Conservation (phyloP, 306 rosid species). For the Sphenostylis stenocarpa region DNA sequence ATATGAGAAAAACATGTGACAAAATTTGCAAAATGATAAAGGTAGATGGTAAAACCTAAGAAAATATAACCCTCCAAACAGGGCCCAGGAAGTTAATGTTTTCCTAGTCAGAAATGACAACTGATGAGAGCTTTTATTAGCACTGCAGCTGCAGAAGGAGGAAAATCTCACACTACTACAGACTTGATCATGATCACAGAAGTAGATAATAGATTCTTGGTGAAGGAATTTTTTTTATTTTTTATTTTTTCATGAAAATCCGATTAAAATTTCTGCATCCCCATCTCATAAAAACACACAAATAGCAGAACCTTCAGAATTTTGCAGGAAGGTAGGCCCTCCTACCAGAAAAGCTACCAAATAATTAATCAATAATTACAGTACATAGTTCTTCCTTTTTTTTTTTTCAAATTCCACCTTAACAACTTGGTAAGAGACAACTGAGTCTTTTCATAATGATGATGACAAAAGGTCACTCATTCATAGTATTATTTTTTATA, state of each 20-base stretch:
- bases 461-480: neutral
- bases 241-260: neutral
- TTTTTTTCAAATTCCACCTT: neutral
- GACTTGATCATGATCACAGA: neutral
- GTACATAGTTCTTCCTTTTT: neutral
- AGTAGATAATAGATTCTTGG: neutral
- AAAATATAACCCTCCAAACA: too few relatives aligned
- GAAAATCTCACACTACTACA: neutral
- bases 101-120: neutral
- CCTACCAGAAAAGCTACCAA: conserved; percentile 9
- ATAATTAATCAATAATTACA: conserved; percentile 57
- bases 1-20: too few relatives aligned
- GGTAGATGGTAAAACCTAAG: too few relatives aligned
- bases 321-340: conserved; percentile 40
- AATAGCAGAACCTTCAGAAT: conserved; percentile 21
- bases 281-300: conserved; percentile 1
- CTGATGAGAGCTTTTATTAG: conserved; percentile 14
- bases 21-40: too few relatives aligned
- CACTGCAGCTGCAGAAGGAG: neutral
- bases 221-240: neutral
- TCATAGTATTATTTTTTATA: neutral
- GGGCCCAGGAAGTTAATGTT: neutral
- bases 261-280: conserved; percentile 9
- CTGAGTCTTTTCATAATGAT: conserved; percentile 47
- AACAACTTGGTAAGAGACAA: conserved; percentile 37